Evolutionary conservation across 345 rosid genomes (phyloP).

Genomic region (Arabis alpina): DNA sequence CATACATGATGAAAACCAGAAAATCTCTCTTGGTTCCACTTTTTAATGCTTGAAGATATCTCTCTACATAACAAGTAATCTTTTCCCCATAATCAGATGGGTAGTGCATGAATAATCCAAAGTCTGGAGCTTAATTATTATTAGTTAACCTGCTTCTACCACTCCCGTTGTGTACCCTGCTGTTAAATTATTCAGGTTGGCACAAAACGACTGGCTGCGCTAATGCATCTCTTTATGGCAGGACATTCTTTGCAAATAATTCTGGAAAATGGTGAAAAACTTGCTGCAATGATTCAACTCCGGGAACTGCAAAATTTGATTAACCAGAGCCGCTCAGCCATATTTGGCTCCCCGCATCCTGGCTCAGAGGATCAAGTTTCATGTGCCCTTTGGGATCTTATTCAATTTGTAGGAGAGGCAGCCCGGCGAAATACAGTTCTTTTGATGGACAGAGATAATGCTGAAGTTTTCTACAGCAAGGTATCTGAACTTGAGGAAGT

Average conservation of each 20-base stretch:
- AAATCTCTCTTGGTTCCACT: background rate
- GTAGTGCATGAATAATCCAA: constrained; percentile 8
- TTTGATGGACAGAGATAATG: constrained; percentile 95
- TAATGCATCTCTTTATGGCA: constrained; percentile 44
- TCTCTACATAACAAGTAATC: constrained; percentile 3
- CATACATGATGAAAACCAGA: constrained; percentile 6
- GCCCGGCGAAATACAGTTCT: constrained; percentile 85
- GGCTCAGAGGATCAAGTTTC: constrained; percentile 58
- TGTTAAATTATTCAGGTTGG: constrained; percentile 11
- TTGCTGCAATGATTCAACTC: constrained; percentile 84
- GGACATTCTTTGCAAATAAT: constrained; percentile 77
- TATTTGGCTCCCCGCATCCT: constrained; percentile 47
- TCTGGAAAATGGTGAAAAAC: constrained; percentile 95
- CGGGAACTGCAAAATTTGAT: constrained; percentile 76
- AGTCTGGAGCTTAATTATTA: background rate
- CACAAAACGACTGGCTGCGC: constrained; percentile 9
- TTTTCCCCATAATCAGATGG: constrained; percentile 7
- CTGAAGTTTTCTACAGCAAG: constrained; percentile 94
- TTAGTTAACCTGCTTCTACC: background rate
- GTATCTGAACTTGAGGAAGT: constrained; percentile 89
- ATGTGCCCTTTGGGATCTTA: constrained; percentile 90
- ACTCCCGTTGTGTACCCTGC: background rate
- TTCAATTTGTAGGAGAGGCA: constrained; percentile 88
- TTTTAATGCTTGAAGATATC: constrained; percentile 7
- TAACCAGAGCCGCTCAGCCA: constrained; percentile 65